phyloP scores from a whole-genome alignment of 2,329 filamentous ascomycete species.

The Hypoxylon sp. region DNA sequence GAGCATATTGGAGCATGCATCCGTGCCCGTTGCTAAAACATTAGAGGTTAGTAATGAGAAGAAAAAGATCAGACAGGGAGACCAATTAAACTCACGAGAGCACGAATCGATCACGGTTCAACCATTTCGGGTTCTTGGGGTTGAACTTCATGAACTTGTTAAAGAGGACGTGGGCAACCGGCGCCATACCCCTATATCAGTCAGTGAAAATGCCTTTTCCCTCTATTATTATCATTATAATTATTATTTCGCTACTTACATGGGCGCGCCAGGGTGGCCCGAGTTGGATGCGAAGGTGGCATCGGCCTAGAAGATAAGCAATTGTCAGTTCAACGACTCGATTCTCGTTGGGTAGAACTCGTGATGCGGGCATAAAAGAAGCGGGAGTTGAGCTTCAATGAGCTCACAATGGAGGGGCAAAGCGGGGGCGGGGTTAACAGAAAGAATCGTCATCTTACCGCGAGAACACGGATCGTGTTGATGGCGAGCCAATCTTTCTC shows the following conservation, averaged over 20 bases:
- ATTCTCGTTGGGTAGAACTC: conserved; percentile 23
- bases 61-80: not conserved
- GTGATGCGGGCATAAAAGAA: conserved; percentile 37
- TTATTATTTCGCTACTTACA: conserved; percentile 70
- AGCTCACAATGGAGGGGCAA: conserved; percentile 55
- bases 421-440: conserved; percentile 52
- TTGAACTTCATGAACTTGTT: conserved; percentile 99
- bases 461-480: conserved; percentile 97
- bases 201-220: conserved; percentile 25
- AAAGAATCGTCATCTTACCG: conserved; percentile 73
- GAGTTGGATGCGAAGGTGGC: conserved; percentile 96
- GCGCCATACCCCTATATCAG: conserved; percentile 80
- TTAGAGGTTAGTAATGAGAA: conserved; percentile 30
- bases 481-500: conserved; percentile 91
- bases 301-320: conserved; percentile 81
- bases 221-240: conserved; percentile 1
- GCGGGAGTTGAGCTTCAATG: conserved; percentile 36
- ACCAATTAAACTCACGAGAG: conserved; percentile 83
- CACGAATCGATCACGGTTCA: conserved; percentile 98
- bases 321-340: conserved; percentile 42
- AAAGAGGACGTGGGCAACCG: conserved; percentile 95
- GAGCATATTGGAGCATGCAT: conserved; percentile 99
- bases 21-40: conserved; percentile 89
- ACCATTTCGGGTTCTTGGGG: conserved; percentile 97
- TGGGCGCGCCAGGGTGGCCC: conserved; percentile 97